Evolutionary conservation across 1,139 yeast species (phyloP).

Genomic region (Geotrichum cucujoidarum): DNA sequence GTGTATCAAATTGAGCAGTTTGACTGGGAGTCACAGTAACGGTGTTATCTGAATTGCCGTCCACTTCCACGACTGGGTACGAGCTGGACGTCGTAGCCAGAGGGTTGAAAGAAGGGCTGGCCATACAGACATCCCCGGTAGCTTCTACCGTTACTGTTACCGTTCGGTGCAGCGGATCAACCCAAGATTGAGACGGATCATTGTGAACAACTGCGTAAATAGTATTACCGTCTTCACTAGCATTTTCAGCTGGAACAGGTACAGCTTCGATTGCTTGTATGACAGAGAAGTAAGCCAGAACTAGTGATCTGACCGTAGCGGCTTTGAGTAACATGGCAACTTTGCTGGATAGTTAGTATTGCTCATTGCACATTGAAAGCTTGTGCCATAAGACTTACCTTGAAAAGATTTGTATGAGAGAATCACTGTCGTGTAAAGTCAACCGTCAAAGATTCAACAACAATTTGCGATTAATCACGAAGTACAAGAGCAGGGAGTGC

Average conservation of each 20-base stretch:
- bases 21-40: too few species aligned
- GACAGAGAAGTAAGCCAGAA: background rate
- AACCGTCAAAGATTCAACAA: too few species aligned
- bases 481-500: too few species aligned
- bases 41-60: slow-evolving; percentile 7
- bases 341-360: too few species aligned
- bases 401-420: too few species aligned
- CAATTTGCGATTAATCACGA: too few species aligned
- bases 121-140: background rate
- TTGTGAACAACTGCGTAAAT: slow-evolving; percentile 9
- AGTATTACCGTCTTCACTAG: background rate
- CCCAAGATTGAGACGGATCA: slow-evolving; percentile 5
- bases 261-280: background rate
- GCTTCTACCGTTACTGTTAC: slow-evolving; percentile 7
- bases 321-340: background rate
- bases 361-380: too few species aligned
- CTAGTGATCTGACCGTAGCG: background rate
- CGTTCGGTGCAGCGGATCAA: slow-evolving; percentile 5
- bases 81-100: background rate
- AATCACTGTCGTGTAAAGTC: too few species aligned
- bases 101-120: background rate
- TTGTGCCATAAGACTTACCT: too few species aligned
- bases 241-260: slow-evolving; percentile 5
- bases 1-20: too few species aligned
- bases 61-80: slow-evolving; percentile 12